Evolutionary conservation across 169 alveolate genomes (phyloP).

Genomic region (Babesia sp.): DNA sequence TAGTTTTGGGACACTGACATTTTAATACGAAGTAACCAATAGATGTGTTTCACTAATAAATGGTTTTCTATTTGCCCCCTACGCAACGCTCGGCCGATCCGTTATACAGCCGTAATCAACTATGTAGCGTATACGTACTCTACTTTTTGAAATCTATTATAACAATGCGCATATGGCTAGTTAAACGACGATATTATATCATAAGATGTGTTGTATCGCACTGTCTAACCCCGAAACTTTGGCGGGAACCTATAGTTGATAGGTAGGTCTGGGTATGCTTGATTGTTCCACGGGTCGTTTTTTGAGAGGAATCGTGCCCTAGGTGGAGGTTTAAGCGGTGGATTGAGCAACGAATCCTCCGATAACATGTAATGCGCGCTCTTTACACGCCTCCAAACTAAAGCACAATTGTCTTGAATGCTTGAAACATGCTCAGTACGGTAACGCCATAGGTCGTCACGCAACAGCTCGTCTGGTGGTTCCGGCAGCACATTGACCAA

Average conservation of each 20-base stretch:
- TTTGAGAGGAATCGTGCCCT: conserved; percentile 74
- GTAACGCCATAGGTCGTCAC: conserved; percentile 85
- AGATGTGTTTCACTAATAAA: no score
- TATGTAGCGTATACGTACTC: no score
- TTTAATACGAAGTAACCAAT: no score
- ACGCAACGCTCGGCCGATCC: no score
- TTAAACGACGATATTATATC: no score
- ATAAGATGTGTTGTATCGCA: no score
- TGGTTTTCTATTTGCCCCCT: no score
- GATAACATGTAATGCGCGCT: conserved; percentile 30
- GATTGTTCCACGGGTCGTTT: conserved; percentile 79
- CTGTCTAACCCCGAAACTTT: no score
- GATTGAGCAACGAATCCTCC: conserved; percentile 53
- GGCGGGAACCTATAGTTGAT: conserved; percentile 49
- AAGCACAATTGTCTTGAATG: conserved; percentile 82
- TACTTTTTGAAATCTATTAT: no score
- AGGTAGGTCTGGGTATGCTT: conserved; percentile 72
- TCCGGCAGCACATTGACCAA: conserved; percentile 86
- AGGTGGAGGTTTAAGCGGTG: conserved; percentile 80
- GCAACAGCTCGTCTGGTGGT: conserved; percentile 78
- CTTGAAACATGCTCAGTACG: conserved; percentile 85
- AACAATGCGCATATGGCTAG: no score
- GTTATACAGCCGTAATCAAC: no score
- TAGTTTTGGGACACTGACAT: no score
- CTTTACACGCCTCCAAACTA: conserved; percentile 75